These are phyloP conservation scores for Vishniacozyma victoriae DNA, from an alignment of 768 basidiomycete genomes.

Conservation along the genomic window DNA sequence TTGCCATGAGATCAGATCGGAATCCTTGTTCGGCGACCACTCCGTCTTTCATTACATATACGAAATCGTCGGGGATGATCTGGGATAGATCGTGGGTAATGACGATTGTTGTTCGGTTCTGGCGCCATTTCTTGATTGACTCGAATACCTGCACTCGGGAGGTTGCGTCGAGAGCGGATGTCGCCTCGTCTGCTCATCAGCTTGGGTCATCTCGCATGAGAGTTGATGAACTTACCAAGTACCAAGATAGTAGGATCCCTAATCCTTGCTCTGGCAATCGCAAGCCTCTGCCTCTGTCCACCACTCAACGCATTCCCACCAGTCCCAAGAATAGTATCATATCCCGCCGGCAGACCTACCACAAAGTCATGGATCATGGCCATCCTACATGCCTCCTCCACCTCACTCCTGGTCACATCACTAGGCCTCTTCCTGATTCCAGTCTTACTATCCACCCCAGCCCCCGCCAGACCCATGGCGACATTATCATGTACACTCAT, in stretches of 20 bases:
- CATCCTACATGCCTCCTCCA: constrained; percentile 72
- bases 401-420: constrained; percentile 61
- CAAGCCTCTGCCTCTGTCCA: constrained; percentile 84
- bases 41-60: constrained; percentile 83
- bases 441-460: constrained; percentile 28
- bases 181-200: constrained; percentile 50
- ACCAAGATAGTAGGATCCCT: constrained; percentile 83
- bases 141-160: constrained; percentile 78
- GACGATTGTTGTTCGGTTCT: constrained; percentile 78
- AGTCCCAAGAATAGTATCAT: constrained; percentile 72
- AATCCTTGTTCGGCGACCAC: constrained; percentile 80
- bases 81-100: constrained; percentile 94
- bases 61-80: constrained; percentile 69
- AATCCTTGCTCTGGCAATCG: constrained; percentile 77
- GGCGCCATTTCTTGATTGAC: constrained; percentile 60
- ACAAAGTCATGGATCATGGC: constrained; percentile 87
- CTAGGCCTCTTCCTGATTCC: constrained; percentile 48
- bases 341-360: constrained; percentile 73
- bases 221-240: constrained; percentile 60
- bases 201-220: neutral
- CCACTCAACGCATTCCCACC: constrained; percentile 76
- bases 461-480: constrained; percentile 64
- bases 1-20: constrained; percentile 65
- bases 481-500: constrained; percentile 79
- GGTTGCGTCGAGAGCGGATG: constrained; percentile 66